phyloP scores from a whole-genome alignment of 2,329 filamentous ascomycete genomes.

The Pseudogymnoascus sp. region DNA sequence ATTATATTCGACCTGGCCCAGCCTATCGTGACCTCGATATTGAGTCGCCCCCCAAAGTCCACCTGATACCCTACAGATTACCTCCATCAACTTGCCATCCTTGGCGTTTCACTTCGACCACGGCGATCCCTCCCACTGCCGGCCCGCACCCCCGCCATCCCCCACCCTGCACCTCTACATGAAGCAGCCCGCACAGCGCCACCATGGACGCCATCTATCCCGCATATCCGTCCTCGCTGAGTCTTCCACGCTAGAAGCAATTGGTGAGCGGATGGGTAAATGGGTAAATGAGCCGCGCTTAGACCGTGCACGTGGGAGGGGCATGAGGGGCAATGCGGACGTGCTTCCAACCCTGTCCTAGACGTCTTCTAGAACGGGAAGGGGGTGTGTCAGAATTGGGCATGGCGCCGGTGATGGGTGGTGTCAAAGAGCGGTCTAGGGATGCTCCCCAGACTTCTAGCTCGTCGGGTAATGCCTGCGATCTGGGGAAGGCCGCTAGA shows the following conservation, averaged over 20 bases:
- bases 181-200: background rate
- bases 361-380: constrained; percentile 1
- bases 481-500: constrained; percentile 3
- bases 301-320: background rate
- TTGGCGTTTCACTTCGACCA: constrained; percentile 4
- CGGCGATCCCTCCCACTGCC: constrained; percentile 1
- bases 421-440: constrained; percentile 8
- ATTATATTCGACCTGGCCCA: background rate
- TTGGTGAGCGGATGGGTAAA: constrained; percentile 4
- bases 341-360: background rate
- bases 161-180: constrained; percentile 1
- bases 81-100: background rate
- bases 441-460: constrained; percentile 1
- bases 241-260: background rate
- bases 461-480: background rate
- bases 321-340: background rate
- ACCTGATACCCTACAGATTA: constrained; percentile 7
- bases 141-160: background rate
- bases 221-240: background rate
- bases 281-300: background rate
- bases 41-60: background rate
- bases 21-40: background rate
- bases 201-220: background rate
- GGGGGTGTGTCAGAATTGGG: background rate
- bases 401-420: background rate